phyloP scores from a whole-genome alignment of 2,329 filamentous ascomycete genomes.

The Pseudogymnoascus sp. region DNA sequence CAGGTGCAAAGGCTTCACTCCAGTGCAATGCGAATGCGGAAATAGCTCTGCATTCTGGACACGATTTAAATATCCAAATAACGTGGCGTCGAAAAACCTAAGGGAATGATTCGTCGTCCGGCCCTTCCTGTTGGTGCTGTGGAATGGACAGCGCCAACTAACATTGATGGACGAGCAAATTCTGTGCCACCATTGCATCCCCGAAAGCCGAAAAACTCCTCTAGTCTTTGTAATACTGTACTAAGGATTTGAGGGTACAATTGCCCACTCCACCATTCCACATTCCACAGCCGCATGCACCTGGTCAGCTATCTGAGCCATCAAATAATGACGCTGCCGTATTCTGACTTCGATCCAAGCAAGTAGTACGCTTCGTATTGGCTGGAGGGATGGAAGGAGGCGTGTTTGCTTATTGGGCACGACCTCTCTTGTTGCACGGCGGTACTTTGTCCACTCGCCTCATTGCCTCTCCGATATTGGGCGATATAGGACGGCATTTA shows the following conservation, averaged over 20 bases:
- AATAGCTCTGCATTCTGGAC: not conserved
- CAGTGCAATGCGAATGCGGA: not conserved
- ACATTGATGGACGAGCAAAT: not conserved
- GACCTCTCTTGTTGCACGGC: slow-evolving; percentile 1
- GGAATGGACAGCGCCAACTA: not conserved
- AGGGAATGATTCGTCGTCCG: not conserved
- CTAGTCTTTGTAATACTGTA: not conserved
- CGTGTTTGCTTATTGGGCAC: slow-evolving; percentile 6
- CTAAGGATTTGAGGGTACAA: not conserved
- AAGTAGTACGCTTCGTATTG: not conserved
- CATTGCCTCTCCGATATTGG: not conserved
- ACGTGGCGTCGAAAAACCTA: not conserved
- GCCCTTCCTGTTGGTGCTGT: not conserved
- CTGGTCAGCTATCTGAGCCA: not conserved
- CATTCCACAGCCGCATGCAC: slow-evolving; percentile 7
- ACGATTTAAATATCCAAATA: not conserved
- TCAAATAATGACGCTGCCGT: not conserved
- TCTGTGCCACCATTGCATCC: not conserved
- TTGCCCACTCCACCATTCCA: not conserved
- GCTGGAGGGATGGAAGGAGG: not conserved
- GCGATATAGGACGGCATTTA: not conserved
- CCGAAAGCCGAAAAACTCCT: not conserved
- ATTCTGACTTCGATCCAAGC: not conserved
- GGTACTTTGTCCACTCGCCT: slow-evolving; percentile 1
- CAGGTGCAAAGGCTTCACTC: not conserved